phyloP scores from a whole-genome alignment of 75 land plant genomes.

The Sequoia sempervirens region DNA sequence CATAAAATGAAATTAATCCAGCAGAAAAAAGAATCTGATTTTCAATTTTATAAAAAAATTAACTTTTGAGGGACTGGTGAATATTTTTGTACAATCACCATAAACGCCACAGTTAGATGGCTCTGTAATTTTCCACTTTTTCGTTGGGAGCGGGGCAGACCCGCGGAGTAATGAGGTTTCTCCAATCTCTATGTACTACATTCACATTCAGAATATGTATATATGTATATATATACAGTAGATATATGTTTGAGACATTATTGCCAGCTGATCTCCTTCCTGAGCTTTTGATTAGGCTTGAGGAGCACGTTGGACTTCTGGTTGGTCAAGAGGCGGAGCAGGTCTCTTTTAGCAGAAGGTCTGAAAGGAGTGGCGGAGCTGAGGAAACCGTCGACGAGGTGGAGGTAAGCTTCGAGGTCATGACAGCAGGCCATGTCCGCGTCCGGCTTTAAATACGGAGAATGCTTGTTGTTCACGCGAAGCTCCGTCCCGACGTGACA shows the following conservation, averaged over 20 bases:
- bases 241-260: not conserved
- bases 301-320: conserved; percentile 7
- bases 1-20: too few relatives aligned
- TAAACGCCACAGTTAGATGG: too few relatives aligned
- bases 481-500: conserved; percentile 72
- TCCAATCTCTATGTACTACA: too few relatives aligned
- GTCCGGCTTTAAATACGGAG: conserved; percentile 58
- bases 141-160: too few relatives aligned
- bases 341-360: conserved; percentile 6
- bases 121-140: too few relatives aligned
- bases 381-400: conserved; percentile 18
- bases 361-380: conserved; percentile 17
- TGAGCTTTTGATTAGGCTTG: not conserved
- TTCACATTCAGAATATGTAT: too few relatives aligned
- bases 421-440: conserved; percentile 33
- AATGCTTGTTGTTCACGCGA: conserved; percentile 41
- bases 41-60: too few relatives aligned
- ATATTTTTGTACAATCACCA: too few relatives aligned
- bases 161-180: too few relatives aligned
- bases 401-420: conserved; percentile 32
- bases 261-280: not conserved
- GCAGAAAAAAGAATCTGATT: too few relatives aligned
- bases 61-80: too few relatives aligned
- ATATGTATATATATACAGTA: not conserved
- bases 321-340: not conserved